Percentiles rank a stretch among this genome's conserved stretches.
Conservation (phyloP, 768 basidiomycete genomes). For the Lactifluus echinatus region DNA sequence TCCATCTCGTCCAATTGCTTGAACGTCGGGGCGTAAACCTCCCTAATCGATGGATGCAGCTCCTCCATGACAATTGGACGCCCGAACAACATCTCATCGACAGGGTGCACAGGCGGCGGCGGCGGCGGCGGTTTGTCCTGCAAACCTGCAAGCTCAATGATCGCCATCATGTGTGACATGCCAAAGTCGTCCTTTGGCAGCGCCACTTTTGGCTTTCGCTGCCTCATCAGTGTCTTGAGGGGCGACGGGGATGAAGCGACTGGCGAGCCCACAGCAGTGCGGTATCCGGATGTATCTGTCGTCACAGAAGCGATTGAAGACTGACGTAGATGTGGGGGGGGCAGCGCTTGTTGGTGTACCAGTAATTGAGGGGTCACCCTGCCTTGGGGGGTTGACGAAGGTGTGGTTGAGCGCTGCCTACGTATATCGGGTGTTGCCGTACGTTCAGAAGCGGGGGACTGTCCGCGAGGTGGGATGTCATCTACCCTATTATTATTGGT, state of each 20-base stretch:
- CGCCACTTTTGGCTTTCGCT: constrained; percentile 35
- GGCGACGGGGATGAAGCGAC: constrained; percentile 5
- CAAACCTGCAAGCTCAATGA: constrained; percentile 60
- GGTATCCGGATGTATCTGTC: constrained; percentile 21
- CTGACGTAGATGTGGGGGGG: constrained; percentile 14
- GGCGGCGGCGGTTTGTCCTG: constrained; percentile 30
- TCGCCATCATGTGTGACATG: constrained; percentile 74
- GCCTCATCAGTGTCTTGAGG: constrained; percentile 29
- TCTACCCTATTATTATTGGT: constrained; percentile 6
- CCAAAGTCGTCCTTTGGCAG: constrained; percentile 82
- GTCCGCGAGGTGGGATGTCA: constrained; percentile 22
- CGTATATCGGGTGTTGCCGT: constrained; percentile 23
- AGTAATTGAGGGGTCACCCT: constrained; percentile 9
- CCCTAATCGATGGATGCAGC: constrained; percentile 62
- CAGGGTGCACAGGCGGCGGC: constrained; percentile 45
- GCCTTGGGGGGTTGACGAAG: constrained; percentile 8
- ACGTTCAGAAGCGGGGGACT: constrained; percentile 26
- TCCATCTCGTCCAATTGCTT: constrained; percentile 75
- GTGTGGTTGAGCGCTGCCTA: constrained; percentile 6
- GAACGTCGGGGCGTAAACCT: constrained; percentile 63
- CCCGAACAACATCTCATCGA: constrained; percentile 70
- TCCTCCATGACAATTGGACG: constrained; percentile 47
- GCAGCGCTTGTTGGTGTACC: background rate
- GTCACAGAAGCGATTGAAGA: constrained; percentile 9
- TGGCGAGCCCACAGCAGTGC: constrained; percentile 19